Evolutionary conservation across 495 filamentous ascomycete genomes (phyloP), one percentile per base, ranked within the genome.

Genomic region (Haplographium delicatum): DNA sequence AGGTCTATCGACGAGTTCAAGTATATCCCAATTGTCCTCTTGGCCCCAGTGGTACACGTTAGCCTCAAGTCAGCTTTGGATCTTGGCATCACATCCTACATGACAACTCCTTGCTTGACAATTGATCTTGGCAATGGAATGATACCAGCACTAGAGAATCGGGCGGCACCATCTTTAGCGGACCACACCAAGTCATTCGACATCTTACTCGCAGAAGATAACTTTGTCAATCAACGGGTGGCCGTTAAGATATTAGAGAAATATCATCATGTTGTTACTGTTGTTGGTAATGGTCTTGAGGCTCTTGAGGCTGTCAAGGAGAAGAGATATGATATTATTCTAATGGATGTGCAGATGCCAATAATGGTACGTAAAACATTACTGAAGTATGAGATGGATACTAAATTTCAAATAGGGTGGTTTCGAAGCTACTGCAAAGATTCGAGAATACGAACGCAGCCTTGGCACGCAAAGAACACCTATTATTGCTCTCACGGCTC

Each of bases 331-430:
- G 93, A 98, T 68, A 88, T 95, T 59, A 93, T 98, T 54, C 70
- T 99, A 39, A 99, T 99, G 93, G 93, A 99, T 60, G 94, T 99
- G 5, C 94, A 97, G 65, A 99, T 99, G 94, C 94, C 94, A 18
- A 84, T 97, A 53, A 97, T 99, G 91, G 83, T 86, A 70, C 63
- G 77, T 62, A 24, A 15, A 18, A 18, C 10, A 4, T n/a, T 5
- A n/a, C 15, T 34, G 0, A 38, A 24, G 0, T 18, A 47, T 30
- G 11, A 37, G 20, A 16, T 26, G 16, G 10, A 25, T 16, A 20
- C 46, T 58, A 59, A 56, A 47, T 18, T 24, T 45, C 31, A 26
- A 53, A 10, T 53, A 86, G 83, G 94, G 94, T 57, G 94, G 94
- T 28, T 99, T 97, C 65, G 94, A 99, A 68, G 89, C 94, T 30